Evolutionary conservation across 2,329 filamentous ascomycete species (phyloP).

Genomic region (Clonostachys rosea): DNA sequence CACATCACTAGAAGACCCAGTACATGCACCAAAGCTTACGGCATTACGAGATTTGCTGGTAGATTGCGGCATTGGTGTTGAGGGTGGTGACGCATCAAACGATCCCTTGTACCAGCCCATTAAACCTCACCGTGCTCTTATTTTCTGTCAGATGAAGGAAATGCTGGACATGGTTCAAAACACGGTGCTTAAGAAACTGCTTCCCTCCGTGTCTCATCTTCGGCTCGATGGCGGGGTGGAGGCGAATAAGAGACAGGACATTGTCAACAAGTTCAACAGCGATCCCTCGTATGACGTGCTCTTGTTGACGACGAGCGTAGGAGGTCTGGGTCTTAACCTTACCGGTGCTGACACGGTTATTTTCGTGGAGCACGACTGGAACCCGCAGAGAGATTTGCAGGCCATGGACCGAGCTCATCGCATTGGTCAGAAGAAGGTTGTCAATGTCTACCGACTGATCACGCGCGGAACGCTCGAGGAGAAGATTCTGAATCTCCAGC

Average conservation of each 20-base stretch:
- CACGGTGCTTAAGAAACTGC: constrained; percentile 81
- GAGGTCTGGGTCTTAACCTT: constrained; percentile 88
- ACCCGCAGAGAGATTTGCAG: constrained; percentile 96
- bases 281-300: constrained; percentile 95
- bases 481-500: constrained; percentile 96
- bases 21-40: constrained; percentile 87
- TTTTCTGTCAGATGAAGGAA: constrained; percentile 99
- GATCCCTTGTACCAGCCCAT: constrained; percentile 73
- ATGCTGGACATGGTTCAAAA: constrained; percentile 99
- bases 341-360: constrained; percentile 98
- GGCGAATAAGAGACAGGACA: constrained; percentile 89
- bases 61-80: constrained; percentile 93
- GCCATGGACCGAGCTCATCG: constrained; percentile 98
- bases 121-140: constrained; percentile 89
- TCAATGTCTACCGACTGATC: constrained; percentile 96
- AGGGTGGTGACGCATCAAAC: constrained; percentile 54
- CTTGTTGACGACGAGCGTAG: constrained; percentile 90
- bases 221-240: constrained; percentile 94
- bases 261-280: constrained; percentile 98
- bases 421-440: constrained; percentile 99
- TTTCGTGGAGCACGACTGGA: constrained; percentile 99
- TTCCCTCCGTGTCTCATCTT: constrained; percentile 90
- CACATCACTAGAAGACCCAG: constrained; percentile 76
- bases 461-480: constrained; percentile 95
- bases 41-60: constrained; percentile 89